These are phyloP conservation scores for Dacryopinax spathularia DNA, from an alignment of 768 basidiomycete species.

Conservation along the genomic window DNA sequence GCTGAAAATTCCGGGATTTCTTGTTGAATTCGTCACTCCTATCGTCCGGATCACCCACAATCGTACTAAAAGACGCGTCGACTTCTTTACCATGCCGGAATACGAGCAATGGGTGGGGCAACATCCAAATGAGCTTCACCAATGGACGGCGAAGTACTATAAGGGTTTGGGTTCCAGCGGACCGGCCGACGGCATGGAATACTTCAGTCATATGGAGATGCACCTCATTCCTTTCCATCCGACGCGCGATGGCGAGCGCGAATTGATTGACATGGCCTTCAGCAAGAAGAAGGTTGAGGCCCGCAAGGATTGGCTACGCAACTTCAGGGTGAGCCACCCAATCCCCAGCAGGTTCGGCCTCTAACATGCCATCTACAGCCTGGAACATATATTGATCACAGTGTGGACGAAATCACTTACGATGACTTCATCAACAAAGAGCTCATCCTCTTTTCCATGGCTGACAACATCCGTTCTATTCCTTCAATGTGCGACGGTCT, in stretches of 20 bases:
- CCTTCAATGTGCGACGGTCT: conserved; percentile 87
- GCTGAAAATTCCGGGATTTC: conserved; percentile 74
- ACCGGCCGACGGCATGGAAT: conserved; percentile 77
- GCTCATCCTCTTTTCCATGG: conserved; percentile 96
- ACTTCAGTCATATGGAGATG: conserved; percentile 82
- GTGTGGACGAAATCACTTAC: conserved; percentile 68
- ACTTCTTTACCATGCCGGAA: conserved; percentile 96
- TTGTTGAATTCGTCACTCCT: conserved; percentile 96
- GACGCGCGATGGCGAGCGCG: conserved; percentile 66
- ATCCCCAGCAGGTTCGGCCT: neutral
- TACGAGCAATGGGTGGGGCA: conserved; percentile 83
- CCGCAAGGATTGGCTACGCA: conserved; percentile 92
- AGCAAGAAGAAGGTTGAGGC: conserved; percentile 99
- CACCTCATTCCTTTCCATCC: conserved; percentile 89
- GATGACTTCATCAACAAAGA: conserved; percentile 97
- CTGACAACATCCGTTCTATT: conserved; percentile 95
- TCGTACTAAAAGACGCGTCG: conserved; percentile 52
- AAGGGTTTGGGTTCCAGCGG: conserved; percentile 97
- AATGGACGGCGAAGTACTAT: conserved; percentile 92
- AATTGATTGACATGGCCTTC: conserved; percentile 92
- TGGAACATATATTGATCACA: conserved; percentile 86
- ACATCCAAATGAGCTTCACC: conserved; percentile 54
- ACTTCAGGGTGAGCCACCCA: conserved; percentile 52
- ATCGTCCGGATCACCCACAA: conserved; percentile 81
- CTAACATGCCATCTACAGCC: conserved; percentile 37